These are phyloP conservation scores for Volutella citrinella DNA, from an alignment of 2,329 filamentous ascomycete genomes.

Conservation along the genomic window DNA sequence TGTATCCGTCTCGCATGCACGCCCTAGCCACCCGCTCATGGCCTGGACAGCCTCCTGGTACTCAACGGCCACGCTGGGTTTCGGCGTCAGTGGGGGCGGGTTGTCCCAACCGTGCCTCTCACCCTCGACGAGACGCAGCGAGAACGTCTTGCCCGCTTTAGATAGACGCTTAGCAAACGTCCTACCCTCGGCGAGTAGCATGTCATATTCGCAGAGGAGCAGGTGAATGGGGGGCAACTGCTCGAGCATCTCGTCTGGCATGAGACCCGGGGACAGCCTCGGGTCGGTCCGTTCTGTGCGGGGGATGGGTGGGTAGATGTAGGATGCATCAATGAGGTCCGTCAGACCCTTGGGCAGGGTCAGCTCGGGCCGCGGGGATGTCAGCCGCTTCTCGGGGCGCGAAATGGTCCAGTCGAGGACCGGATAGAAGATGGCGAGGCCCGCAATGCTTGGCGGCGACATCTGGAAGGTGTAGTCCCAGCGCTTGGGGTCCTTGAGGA, in stretches of 20 bases:
- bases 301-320: constrained; percentile 52
- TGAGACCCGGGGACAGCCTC: constrained; percentile 56
- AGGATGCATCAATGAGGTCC: constrained; percentile 61
- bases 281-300: constrained; percentile 47
- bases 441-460: constrained; percentile 46
- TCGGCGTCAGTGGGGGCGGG: constrained; percentile 41
- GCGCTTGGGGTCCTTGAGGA: constrained; percentile 41
- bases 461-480: constrained; percentile 37
- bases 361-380: constrained; percentile 52
- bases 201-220: constrained; percentile 63
- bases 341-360: constrained; percentile 57
- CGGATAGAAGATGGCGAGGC: constrained; percentile 60
- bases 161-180: constrained; percentile 58
- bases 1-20: constrained; percentile 33
- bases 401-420: constrained; percentile 58
- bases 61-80: constrained; percentile 43
- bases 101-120: constrained; percentile 51
- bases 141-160: constrained; percentile 29
- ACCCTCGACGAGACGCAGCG: constrained; percentile 41
- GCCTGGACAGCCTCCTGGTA: constrained; percentile 42
- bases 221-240: constrained; percentile 54
- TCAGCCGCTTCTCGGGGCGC: constrained; percentile 53
- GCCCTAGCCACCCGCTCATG: constrained; percentile 41
- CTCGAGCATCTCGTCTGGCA: constrained; percentile 49
- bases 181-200: constrained; percentile 60